Evolutionary conservation across 169 alveolate genomes (phyloP).

Genomic region (Miamiensis avidus): DNA sequence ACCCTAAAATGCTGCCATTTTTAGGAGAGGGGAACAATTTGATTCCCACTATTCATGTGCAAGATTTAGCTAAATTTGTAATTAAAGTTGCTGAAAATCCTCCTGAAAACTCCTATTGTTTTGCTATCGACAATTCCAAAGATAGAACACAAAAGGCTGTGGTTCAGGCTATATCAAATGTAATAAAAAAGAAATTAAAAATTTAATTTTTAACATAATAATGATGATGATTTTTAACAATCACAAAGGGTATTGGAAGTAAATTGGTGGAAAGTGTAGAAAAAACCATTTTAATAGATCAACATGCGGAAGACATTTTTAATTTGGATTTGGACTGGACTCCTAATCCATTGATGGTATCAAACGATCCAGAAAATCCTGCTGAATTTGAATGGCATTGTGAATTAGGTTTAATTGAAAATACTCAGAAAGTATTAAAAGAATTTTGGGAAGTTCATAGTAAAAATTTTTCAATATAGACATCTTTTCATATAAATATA

Average conservation of each 20-base stretch:
- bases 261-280: conserved; percentile 64
- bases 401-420: conserved; percentile 80
- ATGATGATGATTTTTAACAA: neutral
- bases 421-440: conserved; percentile 68
- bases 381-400: conserved; percentile 84
- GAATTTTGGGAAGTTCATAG: conserved; percentile 75
- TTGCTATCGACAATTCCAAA: conserved; percentile 84
- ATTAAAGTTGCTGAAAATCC: conserved; percentile 71
- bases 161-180: conserved; percentile 49
- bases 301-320: conserved; percentile 46
- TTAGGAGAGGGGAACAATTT: conserved; percentile 81
- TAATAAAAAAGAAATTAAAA: no score
- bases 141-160: conserved; percentile 72
- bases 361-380: conserved; percentile 71
- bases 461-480: neutral
- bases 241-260: conserved; percentile 84
- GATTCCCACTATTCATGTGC: conserved; percentile 88
- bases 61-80: conserved; percentile 80
- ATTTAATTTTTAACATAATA: no score
- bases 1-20: conserved; percentile 60
- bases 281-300: conserved; percentile 32
- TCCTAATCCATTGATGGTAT: conserved; percentile 63
- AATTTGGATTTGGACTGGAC: conserved; percentile 74
- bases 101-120: conserved; percentile 73
- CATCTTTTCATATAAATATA: neutral